Percentiles rank a stretch among this genome's conserved stretches.
Evolutionary conservation across 2,329 filamentous ascomycete species (phyloP).

Genomic region (Aspergillus fijiensis): DNA sequence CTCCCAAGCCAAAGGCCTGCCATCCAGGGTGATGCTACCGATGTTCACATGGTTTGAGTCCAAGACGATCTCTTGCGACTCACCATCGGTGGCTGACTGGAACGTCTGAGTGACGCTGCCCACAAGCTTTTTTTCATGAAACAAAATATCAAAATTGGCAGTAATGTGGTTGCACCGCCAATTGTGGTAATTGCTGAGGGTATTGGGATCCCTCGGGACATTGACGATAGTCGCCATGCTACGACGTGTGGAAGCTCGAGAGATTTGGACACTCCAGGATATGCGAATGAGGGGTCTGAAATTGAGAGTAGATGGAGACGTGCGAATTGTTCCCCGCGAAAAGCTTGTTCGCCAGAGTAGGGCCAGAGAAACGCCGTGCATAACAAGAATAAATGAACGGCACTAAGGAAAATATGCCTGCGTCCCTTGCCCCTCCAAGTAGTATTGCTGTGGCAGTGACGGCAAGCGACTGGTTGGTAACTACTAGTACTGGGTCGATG

Average conservation of each 20-base stretch:
- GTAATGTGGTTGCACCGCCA: slow-evolving; percentile 83
- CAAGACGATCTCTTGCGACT: slow-evolving; percentile 75
- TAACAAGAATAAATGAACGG: neutral
- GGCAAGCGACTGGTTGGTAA: too few species aligned
- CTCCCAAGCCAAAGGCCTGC: slow-evolving; percentile 65
- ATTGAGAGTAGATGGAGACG: neutral
- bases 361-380: slow-evolving; percentile 1
- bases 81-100: slow-evolving; percentile 70
- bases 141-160: slow-evolving; percentile 79
- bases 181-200: slow-evolving; percentile 84
- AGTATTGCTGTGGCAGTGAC: neutral
- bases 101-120: slow-evolving; percentile 76
- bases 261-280: slow-evolving; percentile 6
- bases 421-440: neutral
- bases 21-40: slow-evolving; percentile 67
- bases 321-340: slow-evolving; percentile 4
- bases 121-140: slow-evolving; percentile 71
- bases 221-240: slow-evolving; percentile 44
- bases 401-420: neutral
- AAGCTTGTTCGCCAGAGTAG: slow-evolving; percentile 8
- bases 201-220: slow-evolving; percentile 75
- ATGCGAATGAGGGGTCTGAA: slow-evolving; percentile 7
- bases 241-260: slow-evolving; percentile 22
- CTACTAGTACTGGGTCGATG: too few species aligned
- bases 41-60: slow-evolving; percentile 86